Evolutionary conservation across 1,139 yeast genomes (phyloP), one percentile per base, ranked within the genome.

Genomic region (Candida frijolesensis): DNA sequence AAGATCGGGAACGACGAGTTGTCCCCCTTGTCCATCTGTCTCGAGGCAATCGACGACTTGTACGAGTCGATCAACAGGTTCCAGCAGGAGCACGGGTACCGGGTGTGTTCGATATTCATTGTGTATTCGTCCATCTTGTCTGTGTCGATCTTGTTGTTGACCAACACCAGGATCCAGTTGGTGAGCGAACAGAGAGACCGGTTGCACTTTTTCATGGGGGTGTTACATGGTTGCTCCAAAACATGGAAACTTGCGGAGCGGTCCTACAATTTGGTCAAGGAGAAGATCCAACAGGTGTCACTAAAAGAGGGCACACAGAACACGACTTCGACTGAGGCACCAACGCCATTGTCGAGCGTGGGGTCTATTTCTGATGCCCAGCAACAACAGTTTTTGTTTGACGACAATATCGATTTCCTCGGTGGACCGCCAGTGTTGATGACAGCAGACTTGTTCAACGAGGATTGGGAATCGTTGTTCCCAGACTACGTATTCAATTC

Each of bases 211-310:
- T 78, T 74, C 55, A 66, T 78, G 67, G 65, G 60, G 10, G 60
- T 57, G 1, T 66, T 70, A 45, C 62, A 64, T 32, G 77, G 71
- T 18, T 70, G 74, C 48, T 76, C 78, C 5, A 67, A 65, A 51
- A 78, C 82, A 0, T 79, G 83, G 83, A 74, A 70, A 44, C 60
- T 79, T 52, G 79, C 82, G 1, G 79, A 76, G 52, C 78, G 76
- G 52, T 76, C 82, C 0, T 74, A 71, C 57, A 63, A 67, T 43
- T 65, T 78, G 54, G 76, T 78, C 49, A 68, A 71, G 27, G 58
- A 67, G n/a, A 71, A 70, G 52, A 61, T 73, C 44, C 64, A 65
- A 40, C 56, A 62, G 19, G 52, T 59, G 38, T 57, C 56, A 35
- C 65, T 59, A 33, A 56, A 42, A 25, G 56, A 49, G 2, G 57